Evolutionary conservation across 2,329 filamentous ascomycete genomes (phyloP).

Genomic region (Sclerotinia minor): DNA sequence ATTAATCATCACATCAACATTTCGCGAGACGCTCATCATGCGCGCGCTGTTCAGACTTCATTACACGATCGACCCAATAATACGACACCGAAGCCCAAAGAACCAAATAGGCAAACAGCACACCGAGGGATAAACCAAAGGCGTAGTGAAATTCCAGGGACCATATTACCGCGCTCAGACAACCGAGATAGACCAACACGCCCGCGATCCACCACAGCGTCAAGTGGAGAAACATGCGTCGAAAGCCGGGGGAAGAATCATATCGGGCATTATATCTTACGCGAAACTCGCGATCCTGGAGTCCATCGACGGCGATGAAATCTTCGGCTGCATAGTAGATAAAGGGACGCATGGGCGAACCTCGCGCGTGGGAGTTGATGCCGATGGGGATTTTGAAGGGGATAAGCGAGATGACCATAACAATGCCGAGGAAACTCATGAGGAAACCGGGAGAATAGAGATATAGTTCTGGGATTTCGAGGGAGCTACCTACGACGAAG

Average conservation of each 20-base stretch:
- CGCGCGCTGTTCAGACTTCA: slow-evolving; percentile 28
- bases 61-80: slow-evolving; percentile 29
- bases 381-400: slow-evolving; percentile 62
- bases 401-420: slow-evolving; percentile 77
- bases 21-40: slow-evolving; percentile 21
- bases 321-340: slow-evolving; percentile 36
- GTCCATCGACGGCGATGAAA: slow-evolving; percentile 35
- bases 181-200: slow-evolving; percentile 30
- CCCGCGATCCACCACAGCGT: slow-evolving; percentile 34
- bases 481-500: slow-evolving; percentile 30
- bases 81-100: slow-evolving; percentile 30
- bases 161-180: slow-evolving; percentile 34
- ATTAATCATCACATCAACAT: slow-evolving; percentile 1
- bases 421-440: slow-evolving; percentile 75
- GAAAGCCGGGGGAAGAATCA: slow-evolving; percentile 29
- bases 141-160: slow-evolving; percentile 34
- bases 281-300: slow-evolving; percentile 35
- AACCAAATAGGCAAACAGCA: slow-evolving; percentile 32
- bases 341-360: slow-evolving; percentile 31
- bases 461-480: slow-evolving; percentile 32
- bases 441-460: slow-evolving; percentile 71
- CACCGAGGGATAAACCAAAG: slow-evolving; percentile 30
- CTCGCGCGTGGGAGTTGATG: slow-evolving; percentile 34
- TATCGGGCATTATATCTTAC: slow-evolving; percentile 33
- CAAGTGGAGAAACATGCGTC: slow-evolving; percentile 30